Conservation (phyloP, 495 filamentous ascomycete species). For the Aspergillus affinis region DNA sequence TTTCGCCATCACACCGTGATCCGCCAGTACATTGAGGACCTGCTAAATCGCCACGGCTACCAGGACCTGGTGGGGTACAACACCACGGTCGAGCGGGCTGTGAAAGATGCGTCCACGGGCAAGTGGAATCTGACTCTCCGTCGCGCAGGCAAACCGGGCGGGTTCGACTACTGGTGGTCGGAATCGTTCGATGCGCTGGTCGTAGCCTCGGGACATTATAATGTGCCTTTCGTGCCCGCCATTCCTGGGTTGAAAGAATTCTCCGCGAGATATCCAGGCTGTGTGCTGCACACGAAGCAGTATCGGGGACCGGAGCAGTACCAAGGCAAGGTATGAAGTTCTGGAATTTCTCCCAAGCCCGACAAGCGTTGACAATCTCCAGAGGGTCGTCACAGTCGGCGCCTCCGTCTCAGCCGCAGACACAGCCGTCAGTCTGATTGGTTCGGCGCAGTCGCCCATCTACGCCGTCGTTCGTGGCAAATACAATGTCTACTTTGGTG, state of each 20-base stretch:
- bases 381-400: slow-evolving; percentile 44
- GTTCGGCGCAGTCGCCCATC: slow-evolving; percentile 34
- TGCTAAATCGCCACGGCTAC: slow-evolving; percentile 36
- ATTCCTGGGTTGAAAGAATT: slow-evolving; percentile 47
- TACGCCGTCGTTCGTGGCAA: slow-evolving; percentile 39
- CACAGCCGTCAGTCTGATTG: slow-evolving; percentile 36
- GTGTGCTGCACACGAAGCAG: slow-evolving; percentile 42
- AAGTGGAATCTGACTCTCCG: slow-evolving; percentile 42
- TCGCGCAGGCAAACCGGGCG: slow-evolving; percentile 20
- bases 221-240: slow-evolving; percentile 66
- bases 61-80: slow-evolving; percentile 38
- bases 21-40: slow-evolving; percentile 38
- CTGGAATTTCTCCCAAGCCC: background rate
- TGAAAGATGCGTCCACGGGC: slow-evolving; percentile 27
- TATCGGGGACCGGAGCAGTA: slow-evolving; percentile 40
- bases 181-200: slow-evolving; percentile 69
- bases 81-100: slow-evolving; percentile 42
- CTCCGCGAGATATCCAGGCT: slow-evolving; percentile 30
- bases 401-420: slow-evolving; percentile 47
- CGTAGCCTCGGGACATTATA: slow-evolving; percentile 79
- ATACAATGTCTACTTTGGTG: slow-evolving; percentile 53
- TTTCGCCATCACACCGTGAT: slow-evolving; percentile 42
- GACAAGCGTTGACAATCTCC: slow-evolving; percentile 12
- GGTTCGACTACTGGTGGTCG: slow-evolving; percentile 45
- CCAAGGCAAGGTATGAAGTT: slow-evolving; percentile 32